Evolutionary conservation across 1,284 basidiomycete species (phyloP).

Genomic region (Ganoderma sp.): DNA sequence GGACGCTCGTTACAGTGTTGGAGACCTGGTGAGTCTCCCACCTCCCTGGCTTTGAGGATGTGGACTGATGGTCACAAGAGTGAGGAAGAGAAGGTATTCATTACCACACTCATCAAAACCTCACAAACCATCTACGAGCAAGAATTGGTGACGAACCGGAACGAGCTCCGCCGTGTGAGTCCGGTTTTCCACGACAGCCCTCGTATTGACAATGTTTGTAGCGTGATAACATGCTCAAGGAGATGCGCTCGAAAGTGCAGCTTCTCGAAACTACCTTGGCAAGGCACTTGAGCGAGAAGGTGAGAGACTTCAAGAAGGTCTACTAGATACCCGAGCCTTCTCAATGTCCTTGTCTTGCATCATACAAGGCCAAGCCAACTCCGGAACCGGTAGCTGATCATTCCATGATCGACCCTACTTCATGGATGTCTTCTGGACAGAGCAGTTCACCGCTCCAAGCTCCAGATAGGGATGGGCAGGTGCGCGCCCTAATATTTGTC

Average conservation of each 20-base stretch:
- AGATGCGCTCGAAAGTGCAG: conserved; percentile 41
- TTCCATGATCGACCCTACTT: conserved; percentile 42
- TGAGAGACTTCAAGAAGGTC: not conserved
- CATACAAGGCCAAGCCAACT: conserved; percentile 24
- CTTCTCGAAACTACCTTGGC: conserved; percentile 41
- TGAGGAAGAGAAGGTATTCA: conserved; percentile 45
- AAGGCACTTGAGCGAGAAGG: conserved; percentile 37
- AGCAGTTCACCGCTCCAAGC: conserved; percentile 39
- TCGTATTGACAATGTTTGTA: conserved; percentile 22
- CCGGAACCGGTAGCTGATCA: conserved; percentile 25
- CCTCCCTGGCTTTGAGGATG: not conserved
- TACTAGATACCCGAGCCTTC: not conserved
- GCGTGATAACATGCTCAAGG: conserved; percentile 45
- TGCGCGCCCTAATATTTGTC: not conserved
- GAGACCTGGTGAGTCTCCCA: conserved; percentile 42
- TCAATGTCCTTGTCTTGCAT: not conserved
- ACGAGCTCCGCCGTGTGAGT: conserved; percentile 46
- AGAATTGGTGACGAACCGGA: conserved; percentile 45
- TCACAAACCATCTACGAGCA: conserved; percentile 45
- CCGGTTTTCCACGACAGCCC: conserved; percentile 13
- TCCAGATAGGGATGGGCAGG: conserved; percentile 34
- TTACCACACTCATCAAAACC: conserved; percentile 41
- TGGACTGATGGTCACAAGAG: conserved; percentile 31
- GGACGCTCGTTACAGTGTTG: conserved; percentile 42
- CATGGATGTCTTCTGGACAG: conserved; percentile 41